These are phyloP conservation scores for Coniochaeta sp. DNA, from an alignment of 2,329 filamentous ascomycete species.

Conservation along the genomic window DNA sequence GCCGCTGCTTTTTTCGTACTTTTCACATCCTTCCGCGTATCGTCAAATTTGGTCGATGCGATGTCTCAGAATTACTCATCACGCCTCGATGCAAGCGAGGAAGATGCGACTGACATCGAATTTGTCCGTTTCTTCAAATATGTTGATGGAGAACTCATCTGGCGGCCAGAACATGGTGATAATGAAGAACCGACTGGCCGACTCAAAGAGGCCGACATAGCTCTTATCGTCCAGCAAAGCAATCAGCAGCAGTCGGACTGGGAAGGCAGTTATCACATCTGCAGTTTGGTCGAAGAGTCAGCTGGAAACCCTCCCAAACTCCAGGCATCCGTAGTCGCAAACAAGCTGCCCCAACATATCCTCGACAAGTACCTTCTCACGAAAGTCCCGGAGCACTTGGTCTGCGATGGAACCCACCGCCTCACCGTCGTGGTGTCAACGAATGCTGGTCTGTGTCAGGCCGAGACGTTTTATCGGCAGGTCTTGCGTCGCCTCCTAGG, in stretches of 20 bases:
- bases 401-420: conserved; percentile 16
- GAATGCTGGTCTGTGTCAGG: conserved; percentile 53
- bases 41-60: not conserved
- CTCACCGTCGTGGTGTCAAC: conserved; percentile 63
- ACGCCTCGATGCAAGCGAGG: not conserved
- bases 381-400: conserved; percentile 19
- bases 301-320: conserved; percentile 11
- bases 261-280: not conserved
- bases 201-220: conserved; percentile 14
- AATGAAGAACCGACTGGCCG: not conserved
- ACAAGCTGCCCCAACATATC: conserved; percentile 26
- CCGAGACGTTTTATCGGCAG: conserved; percentile 44
- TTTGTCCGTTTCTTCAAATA: not conserved
- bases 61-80: not conserved
- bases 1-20: not conserved
- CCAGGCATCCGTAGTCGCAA: conserved; percentile 11
- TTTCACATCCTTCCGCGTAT: not conserved
- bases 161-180: not conserved
- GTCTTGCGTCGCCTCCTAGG: conserved; percentile 49
- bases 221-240: conserved; percentile 12
- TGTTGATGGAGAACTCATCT: conserved; percentile 8
- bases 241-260: not conserved
- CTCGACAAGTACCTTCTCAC: conserved; percentile 26
- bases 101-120: not conserved
- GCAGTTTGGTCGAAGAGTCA: not conserved